Base-by-base conservation (phyloP, 2,329 filamentous ascomycete genomes). In the Aspergillus aculeatinus region DNA sequence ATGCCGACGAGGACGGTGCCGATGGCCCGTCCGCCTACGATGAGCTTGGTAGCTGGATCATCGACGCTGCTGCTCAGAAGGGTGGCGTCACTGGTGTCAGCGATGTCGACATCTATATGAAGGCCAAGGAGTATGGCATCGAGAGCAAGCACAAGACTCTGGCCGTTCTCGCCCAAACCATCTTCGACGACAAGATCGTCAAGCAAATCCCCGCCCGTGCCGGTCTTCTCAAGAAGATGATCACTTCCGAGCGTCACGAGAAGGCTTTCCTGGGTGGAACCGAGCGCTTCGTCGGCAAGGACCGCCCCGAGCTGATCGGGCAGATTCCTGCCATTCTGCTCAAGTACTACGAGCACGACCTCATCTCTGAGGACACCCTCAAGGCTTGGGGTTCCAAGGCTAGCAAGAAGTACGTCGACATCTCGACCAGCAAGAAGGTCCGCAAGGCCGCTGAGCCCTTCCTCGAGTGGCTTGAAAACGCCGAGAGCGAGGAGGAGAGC, bases 381-480 rank as follows among this genome's bases (percentile, higher is more conserved):
- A 90, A 89, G 79, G 89, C 89, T 69, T 99, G 95, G 94, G 94
- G 93, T 66, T 85, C 86, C 74, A 96, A 95, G 84, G 92, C 94
- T 61, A 96, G 92, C 86, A 97, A 96, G 89, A 97, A 97, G 83
- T 98, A 98, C 76, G 91, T 96, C 69, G 94, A 98, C 75, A 79
- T 96, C 62, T 76, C 88, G 61, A 93, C 88, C 63, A 96, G 92
- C 81, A 94, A 92, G 84, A 96, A 96, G 85, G 92, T 98, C 64
- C 92, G 93, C 81, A 94, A 96, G 83, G 90, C 91, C 66, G 92
- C 95, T 57, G 90, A 96, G 82, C 89, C 91, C 65, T 99, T 99
- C 85, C 84, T 97, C 72, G 90, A 88, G 70, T 98, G 93, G 94
- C 91, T 98, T 60, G 87, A 91, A 68, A 91, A 90, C 78, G 93